Evolutionary conservation across 257 asterid species (phyloP).

Genomic region (Solanum rostratum): DNA sequence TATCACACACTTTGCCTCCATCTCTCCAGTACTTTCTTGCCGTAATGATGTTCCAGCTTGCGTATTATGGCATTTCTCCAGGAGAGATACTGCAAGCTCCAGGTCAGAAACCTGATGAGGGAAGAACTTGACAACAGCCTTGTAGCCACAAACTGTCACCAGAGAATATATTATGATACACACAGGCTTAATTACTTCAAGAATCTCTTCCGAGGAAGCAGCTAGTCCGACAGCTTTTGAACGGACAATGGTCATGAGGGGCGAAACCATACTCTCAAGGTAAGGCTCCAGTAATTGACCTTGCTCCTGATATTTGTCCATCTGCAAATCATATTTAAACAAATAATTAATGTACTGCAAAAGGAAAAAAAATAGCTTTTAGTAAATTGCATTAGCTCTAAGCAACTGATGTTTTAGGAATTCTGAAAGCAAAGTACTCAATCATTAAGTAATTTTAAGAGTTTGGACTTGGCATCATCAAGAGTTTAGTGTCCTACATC

Average conservation of each 20-base stretch:
- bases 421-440: neutral
- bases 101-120: slow-evolving; percentile 96
- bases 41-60: slow-evolving; percentile 58
- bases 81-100: slow-evolving; percentile 84
- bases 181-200: slow-evolving; percentile 64
- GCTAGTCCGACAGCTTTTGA: slow-evolving; percentile 63
- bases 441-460: neutral
- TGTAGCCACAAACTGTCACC: slow-evolving; percentile 93
- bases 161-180: slow-evolving; percentile 73
- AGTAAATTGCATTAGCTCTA: neutral
- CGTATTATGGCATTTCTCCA: slow-evolving; percentile 63
- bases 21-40: slow-evolving; percentile 98
- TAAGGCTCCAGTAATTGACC: slow-evolving; percentile 94
- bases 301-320: slow-evolving; percentile 98
- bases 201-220: slow-evolving; percentile 42
- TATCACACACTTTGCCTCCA: slow-evolving; percentile 81
- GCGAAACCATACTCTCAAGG: slow-evolving; percentile 75
- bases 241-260: slow-evolving; percentile 77
- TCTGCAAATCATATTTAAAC: slow-evolving; percentile 26
- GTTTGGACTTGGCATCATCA: neutral
- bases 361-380: neutral
- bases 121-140: slow-evolving; percentile 88
- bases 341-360: neutral
- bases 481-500: neutral
- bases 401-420: neutral